phyloP scores from a whole-genome alignment of 371 early-diverging fungal genomes.

The Chytridium lagenaria region DNA sequence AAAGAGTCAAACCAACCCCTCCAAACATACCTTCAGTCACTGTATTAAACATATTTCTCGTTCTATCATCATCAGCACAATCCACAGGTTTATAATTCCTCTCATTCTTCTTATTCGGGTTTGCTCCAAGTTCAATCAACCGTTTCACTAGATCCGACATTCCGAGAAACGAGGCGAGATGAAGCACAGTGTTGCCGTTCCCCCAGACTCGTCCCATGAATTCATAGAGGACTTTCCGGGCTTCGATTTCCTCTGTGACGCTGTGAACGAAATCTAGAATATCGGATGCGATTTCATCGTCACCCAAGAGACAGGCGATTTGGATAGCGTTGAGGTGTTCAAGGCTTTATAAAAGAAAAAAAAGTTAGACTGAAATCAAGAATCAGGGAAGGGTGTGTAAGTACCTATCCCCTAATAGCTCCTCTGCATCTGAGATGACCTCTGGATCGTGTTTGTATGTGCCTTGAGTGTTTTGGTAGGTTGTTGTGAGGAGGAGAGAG shows the following conservation, averaged over 20 bases:
- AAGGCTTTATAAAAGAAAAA: constrained; percentile 31
- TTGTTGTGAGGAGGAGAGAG: constrained; percentile 63
- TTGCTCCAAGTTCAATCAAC: constrained; percentile 66
- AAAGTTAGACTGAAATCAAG: not conserved
- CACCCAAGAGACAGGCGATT: constrained; percentile 66
- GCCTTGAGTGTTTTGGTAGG: constrained; percentile 60
- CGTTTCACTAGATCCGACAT: constrained; percentile 68
- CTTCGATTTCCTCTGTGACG: constrained; percentile 61
- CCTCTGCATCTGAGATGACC: constrained; percentile 61
- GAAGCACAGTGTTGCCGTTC: constrained; percentile 71
- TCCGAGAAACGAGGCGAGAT: constrained; percentile 73
- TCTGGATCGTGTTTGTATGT: constrained; percentile 64
- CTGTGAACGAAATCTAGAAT: constrained; percentile 64
- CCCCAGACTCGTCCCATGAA: constrained; percentile 75
- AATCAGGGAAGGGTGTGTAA: not conserved
- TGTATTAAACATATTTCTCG: constrained; percentile 57
- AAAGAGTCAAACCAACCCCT: no score
- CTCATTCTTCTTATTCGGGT: constrained; percentile 61
- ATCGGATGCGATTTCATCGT: constrained; percentile 68
- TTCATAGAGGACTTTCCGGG: constrained; percentile 66
- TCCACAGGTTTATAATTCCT: constrained; percentile 67
- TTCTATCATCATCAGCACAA: constrained; percentile 70
- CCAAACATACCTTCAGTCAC: constrained; percentile 59
- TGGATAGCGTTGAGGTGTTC: constrained; percentile 65
- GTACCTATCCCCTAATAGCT: constrained; percentile 61